Base-by-base conservation (phyloP, 1,284 basidiomycete genomes). In the Sanghuangporus weigelae region DNA sequence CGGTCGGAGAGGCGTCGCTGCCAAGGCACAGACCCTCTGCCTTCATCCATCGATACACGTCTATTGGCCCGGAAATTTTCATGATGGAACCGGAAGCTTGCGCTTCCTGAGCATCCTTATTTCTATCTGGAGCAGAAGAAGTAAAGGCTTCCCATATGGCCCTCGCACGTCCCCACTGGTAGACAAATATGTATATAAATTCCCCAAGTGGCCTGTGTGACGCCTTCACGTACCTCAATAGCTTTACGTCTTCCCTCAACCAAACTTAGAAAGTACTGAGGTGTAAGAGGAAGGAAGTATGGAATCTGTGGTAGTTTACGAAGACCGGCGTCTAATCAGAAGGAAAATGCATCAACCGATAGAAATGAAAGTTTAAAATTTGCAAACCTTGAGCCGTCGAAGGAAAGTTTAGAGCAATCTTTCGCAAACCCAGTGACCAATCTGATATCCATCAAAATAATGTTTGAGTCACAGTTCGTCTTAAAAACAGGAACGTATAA, bases 211-310 rank as follows among this genome's bases (percentile, higher is more conserved):
- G 50, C 53, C 62, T n/a, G 16, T 61, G 60, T 68, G 42, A 65
- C 59, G 56, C 36, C 46, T 23, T 35, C 55, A 70, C 79, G 63
- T 60, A 88, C 88, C 76, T 90, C 87, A 10, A 90, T 84, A 0
- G 89, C 85, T 72, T 89, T 89, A 62, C 84, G 78, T 61, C 86
- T 81, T 35, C 88, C 89, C 53, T 77, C 70, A 16, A 83, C 71
- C 21, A 88, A 73, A 23, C 69, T 71, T 21, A 76, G 75, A 31
- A 87, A 78, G 38, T 85, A 78, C 7, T 75, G 66, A 1, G 75
- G 74, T 7, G 75, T 77, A 4, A 80, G 59, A 3, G 80, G 81
- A n/a, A 88, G 71, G 64, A 73, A 82, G 68, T 89, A 90, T 1
- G 85, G 79, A 7, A 85, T 68, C 40, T 71, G 72, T 19, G 70